Evolutionary conservation across 768 basidiomycete genomes (phyloP), one percentile per base, ranked within the genome.

Genomic region (Arthromyces matolae): DNA sequence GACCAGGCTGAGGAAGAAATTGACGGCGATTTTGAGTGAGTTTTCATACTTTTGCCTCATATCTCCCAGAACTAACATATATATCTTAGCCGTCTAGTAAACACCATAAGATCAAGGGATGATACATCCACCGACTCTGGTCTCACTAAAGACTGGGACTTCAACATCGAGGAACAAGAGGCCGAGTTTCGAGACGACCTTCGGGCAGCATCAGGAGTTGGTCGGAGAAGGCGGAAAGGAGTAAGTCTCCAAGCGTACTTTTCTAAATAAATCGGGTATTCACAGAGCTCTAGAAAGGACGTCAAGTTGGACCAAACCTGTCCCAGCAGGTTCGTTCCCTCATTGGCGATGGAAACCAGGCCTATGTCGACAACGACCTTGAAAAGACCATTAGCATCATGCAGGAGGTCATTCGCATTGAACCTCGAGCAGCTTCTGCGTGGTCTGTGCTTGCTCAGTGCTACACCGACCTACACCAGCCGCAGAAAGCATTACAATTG

Each of bases 331-430:
- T 87, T 10, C 77, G 77, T 42, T 71, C 79, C 1, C 69, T 95
- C 14, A 81, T 97, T 42, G 91, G 92, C 22, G 82, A 86, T 45
- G 94, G 89, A 18, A 94, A 93, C 60, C 81, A 88, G 58, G 86
- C 87, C 2, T 96, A 90, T 64, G 80, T 94, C 41, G 80, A 86
- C 57, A 79, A 71, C 50, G 67, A 90, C 46, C 68, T 83, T 8
- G 66, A 73, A 2, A 76, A 85, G 55, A 85, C 92, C 1, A 82
- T 92, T 28, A 78, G 81, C 16, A 76, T 85, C 20, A 89, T 93
- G 80, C 84, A 86, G 61, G 92, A 98, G 60, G 89, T 96, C 54
- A 92, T 99, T 45, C 81, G 91, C 8, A 90, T 93, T 47, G 95
- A 99, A 62, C 92, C 94, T 2, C 80, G 88, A 14, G 87, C 92